phyloP scores from a whole-genome alignment of 83 land plant species.

The Picea abies region DNA sequence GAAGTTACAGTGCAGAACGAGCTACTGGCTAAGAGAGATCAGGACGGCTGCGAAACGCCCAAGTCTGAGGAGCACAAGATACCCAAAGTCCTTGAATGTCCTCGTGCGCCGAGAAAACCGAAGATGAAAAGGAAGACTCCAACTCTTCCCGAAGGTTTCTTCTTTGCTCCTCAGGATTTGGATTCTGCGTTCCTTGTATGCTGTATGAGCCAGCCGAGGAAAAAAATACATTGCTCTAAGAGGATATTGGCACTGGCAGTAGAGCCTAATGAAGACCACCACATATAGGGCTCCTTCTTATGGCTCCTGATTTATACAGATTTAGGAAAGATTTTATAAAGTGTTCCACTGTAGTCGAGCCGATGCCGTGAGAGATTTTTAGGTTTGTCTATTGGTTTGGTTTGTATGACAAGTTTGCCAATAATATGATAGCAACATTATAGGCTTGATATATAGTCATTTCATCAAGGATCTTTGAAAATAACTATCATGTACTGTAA shows the following conservation, averaged over 20 bases:
- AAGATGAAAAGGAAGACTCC: neutral
- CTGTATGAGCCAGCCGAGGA: neutral
- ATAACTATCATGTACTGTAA: no score
- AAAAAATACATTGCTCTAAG: neutral
- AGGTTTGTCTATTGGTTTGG: no score
- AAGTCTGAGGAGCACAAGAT: neutral
- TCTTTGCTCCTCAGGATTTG: neutral
- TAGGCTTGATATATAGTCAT: no score
- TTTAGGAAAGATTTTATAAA: no score
- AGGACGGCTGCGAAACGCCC: neutral
- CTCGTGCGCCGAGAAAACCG: neutral
- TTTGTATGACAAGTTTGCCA: no score
- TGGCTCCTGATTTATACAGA: no score
- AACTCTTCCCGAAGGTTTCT: neutral
- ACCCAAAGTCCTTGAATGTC: neutral
- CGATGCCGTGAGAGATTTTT: no score
- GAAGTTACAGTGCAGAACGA: neutral
- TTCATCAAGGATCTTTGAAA: no score
- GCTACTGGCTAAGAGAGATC: no score
- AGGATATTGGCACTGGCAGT: neutral
- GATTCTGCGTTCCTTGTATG: neutral
- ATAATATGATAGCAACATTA: no score
- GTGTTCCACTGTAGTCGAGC: no score
- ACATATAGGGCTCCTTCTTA: no score
- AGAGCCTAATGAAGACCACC: neutral